phyloP scores from a whole-genome alignment of 164 flowering plant genomes.

The Piper longum region DNA sequence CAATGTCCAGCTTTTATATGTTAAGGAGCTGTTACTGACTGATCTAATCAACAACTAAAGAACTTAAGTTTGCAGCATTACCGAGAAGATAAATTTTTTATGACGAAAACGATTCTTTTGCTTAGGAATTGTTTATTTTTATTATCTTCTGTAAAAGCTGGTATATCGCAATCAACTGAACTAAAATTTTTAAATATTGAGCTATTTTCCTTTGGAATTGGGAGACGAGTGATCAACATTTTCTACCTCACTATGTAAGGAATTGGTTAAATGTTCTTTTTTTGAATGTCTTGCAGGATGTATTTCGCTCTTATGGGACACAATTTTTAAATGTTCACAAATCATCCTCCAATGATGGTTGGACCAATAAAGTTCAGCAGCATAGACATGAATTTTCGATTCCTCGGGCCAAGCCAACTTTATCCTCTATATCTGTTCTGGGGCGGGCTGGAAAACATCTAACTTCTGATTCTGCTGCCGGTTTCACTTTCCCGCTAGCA shows the following conservation, averaged over 20 bases:
- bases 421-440: constrained; percentile 36
- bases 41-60: too few species aligned
- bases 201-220: too few species aligned
- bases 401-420: constrained; percentile 26
- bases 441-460: constrained; percentile 21
- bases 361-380: constrained; percentile 9
- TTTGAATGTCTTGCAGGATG: constrained; percentile 4
- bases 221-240: too few species aligned
- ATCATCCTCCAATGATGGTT: constrained; percentile 12
- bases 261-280: background rate
- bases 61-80: too few species aligned
- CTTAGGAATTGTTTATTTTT: too few species aligned
- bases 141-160: too few species aligned
- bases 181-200: too few species aligned
- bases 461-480: constrained; percentile 30
- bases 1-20: too few species aligned
- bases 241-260: background rate
- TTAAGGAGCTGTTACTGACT: too few species aligned
- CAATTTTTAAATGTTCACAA: constrained; percentile 7
- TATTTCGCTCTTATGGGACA: background rate
- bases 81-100: too few species aligned
- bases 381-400: constrained; percentile 19
- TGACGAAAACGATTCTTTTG: too few species aligned
- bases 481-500: constrained; percentile 68
- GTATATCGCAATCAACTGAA: too few species aligned